Base-by-base conservation (phyloP, 2,329 filamentous ascomycete species). In the Epichloe sp. region DNA sequence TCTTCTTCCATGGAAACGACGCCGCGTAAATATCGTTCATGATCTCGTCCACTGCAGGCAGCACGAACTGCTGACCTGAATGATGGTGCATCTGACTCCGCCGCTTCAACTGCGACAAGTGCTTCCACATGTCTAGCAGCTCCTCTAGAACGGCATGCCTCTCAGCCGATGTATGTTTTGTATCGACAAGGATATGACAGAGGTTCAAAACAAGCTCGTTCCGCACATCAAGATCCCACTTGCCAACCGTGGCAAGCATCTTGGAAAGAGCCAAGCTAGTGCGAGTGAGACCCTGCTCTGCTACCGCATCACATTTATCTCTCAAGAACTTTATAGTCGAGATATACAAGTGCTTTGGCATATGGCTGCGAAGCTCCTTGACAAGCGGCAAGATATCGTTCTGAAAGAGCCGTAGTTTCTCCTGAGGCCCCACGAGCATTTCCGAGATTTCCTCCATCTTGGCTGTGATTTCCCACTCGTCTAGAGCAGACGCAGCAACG, bases 61-160 rank as follows among this genome's bases (percentile, higher is more conserved):
- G 51, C 47, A 61, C 60, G 44, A 68, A 68, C 5, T 53, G 56
- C 3, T 59, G 50, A 1, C 49, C 46, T 3, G 46, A 19, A 14
- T 56, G 43, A 5, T 11, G 49, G 17, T 34, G n/a, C 6, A 51
- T 35, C 42, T 65, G 62, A n/a, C 61, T 60, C 5, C 48, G 1
- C 11, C 67, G 60, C 42, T 57, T 61, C 40, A 69, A 55, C 48
- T 65, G 63, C 1, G 68, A 67, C 14, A 69, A 52, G 51, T 68
- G 64, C 56, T 63, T 62, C 68, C 68, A 70, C 49, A 69, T 52
- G 12, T 59, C 58, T 34, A 68, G 40, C 4, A 69, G 57, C 53
- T 69, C 65, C 0, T 58, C 49, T 41, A 63, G 46, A 17, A 65
- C 21, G 43, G 35, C 47, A 1, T 47, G 52, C 23, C 61, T 59